phyloP scores from a whole-genome alignment of 1,284 basidiomycete genomes.

The Somion occarium region DNA sequence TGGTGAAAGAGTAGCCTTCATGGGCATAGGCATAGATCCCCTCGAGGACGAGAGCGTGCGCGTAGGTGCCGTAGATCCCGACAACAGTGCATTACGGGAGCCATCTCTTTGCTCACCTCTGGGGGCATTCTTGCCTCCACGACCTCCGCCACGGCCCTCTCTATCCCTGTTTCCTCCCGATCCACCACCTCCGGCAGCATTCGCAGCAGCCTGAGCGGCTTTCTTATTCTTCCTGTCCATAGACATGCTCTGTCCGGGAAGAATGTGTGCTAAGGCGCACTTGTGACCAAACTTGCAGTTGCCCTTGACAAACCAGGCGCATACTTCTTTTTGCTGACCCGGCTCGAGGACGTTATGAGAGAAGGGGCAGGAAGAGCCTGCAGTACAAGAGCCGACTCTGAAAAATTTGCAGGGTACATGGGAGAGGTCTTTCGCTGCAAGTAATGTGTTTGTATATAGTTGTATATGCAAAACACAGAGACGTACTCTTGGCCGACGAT shows the following conservation, averaged over 20 bases:
- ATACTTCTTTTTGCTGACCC: conserved; percentile 85
- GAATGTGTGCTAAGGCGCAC: conserved; percentile 85
- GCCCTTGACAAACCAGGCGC: conserved; percentile 93
- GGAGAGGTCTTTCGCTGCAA: conserved; percentile 79
- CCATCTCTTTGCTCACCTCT: conserved; percentile 17
- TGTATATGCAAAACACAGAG: not conserved
- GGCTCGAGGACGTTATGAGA: conserved; percentile 71
- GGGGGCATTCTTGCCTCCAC: not conserved
- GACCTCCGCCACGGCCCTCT: conserved; percentile 30
- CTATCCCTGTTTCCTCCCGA: too few species aligned
- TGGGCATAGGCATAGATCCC: conserved; percentile 56
- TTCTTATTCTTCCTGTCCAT: conserved; percentile 99
- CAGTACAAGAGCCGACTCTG: conserved; percentile 90
- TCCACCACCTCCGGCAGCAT: conserved; percentile 37
- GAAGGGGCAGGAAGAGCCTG: conserved; percentile 94
- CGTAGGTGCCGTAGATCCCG: conserved; percentile 48
- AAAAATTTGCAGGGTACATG: conserved; percentile 99
- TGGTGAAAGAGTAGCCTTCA: conserved; percentile 69
- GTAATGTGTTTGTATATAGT: not conserved
- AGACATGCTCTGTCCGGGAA: conserved; percentile 90
- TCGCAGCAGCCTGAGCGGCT: conserved; percentile 74
- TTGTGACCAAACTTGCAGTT: conserved; percentile 88
- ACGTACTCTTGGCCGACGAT: conserved; percentile 33
- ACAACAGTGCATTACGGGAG: conserved; percentile 44
- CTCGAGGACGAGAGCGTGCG: conserved; percentile 44